Evolutionary conservation across 371 early-diverging fungal genomes (phyloP), one percentile per base, ranked within the genome.

Genomic region (Lichtheimia corymbifera): DNA sequence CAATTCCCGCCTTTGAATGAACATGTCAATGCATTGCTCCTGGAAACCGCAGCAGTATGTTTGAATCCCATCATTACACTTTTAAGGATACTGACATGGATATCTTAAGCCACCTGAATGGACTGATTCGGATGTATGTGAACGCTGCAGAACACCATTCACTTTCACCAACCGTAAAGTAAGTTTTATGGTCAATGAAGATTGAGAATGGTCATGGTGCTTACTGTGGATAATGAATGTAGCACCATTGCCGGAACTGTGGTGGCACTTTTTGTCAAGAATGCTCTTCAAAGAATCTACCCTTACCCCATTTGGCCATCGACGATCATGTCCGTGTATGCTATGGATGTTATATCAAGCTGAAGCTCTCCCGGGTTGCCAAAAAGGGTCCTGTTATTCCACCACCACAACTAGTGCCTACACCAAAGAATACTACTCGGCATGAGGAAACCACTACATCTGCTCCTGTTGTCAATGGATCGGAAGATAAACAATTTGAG

Each of bases 231-330:
- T 41, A 1, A 30, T 22, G 17, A 47, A 47, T n/a, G 30, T 70
- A 83, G 82, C 98, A 97, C 74, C 98, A 97, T 72, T 97, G 98
- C 67, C 87, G 98, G 69, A 92, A 94, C 65, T 97, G 98, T 72
- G 98, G 98, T 9, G 80, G 88, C 43, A 94, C 94, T 5, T 97
- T 91, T 65, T 96, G 97, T 72, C 88, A 91, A 30, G 83, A 88
- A 45, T 97, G 98, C 70, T 96, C 96, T 5, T 88, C 93, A 28
- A 94, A 94, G 70, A 87, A 68, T 4, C 67, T 91, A 25, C 76
- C 95, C 4, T 77, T 97, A 30, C 93, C 95, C 4, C 88, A 92
- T 57, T 79, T 93, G 56, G 97, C 93, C 28, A 89, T 96, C 28
- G 90, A 86, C 41, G 90, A 95, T 18, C 82, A 83, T 7, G 98